phyloP scores from a whole-genome alignment of 306 rosid genomes.

The Cucumis sativus region DNA sequence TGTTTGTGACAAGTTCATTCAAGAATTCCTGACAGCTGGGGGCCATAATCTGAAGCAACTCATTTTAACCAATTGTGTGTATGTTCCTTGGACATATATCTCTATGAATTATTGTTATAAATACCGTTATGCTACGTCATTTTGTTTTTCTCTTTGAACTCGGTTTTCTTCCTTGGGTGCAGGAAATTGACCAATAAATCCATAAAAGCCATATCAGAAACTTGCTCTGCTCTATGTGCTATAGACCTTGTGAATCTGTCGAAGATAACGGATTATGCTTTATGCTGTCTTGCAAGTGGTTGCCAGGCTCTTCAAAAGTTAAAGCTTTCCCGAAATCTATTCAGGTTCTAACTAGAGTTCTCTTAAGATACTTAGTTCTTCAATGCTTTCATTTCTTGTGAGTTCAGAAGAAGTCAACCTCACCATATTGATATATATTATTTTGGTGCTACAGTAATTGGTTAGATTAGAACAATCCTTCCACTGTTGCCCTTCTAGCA shows the following conservation, averaged over 20 bases:
- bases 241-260: constrained; percentile 45
- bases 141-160: constrained; percentile 5
- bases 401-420: not conserved
- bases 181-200: constrained; percentile 73
- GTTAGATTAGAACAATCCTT: not conserved
- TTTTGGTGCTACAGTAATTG: not conserved
- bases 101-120: constrained; percentile 7
- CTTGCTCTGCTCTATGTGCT: constrained; percentile 34
- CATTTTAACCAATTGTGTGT: constrained; percentile 61
- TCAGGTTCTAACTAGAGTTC: constrained; percentile 41
- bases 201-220: constrained; percentile 43
- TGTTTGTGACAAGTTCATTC: constrained; percentile 41
- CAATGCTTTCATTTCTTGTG: not conserved
- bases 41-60: constrained; percentile 69
- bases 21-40: constrained; percentile 21
- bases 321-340: constrained; percentile 41
- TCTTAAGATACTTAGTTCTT: not conserved
- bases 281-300: constrained; percentile 54
- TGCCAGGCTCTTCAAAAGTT: constrained; percentile 42
- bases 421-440: not conserved
- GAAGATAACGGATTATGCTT: constrained; percentile 48
- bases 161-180: constrained; percentile 21
- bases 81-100: constrained; percentile 19
- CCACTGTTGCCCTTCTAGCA: not conserved
- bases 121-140: constrained; percentile 2